phyloP scores from a whole-genome alignment of 192 early-diverging fungal genomes.

The Gonapodya prolifera region DNA sequence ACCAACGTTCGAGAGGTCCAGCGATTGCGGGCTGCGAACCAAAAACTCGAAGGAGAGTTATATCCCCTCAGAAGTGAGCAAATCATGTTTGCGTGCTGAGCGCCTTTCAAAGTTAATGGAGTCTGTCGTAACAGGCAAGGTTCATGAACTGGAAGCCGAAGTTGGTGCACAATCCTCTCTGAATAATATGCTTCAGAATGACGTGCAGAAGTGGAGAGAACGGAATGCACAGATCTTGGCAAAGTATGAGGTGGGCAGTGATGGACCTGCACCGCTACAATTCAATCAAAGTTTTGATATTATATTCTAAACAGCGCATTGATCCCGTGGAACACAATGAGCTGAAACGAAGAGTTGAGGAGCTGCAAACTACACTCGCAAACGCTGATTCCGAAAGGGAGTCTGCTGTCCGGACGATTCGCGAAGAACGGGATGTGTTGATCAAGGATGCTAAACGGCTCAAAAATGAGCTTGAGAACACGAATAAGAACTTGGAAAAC shows the following conservation, averaged over 20 bases:
- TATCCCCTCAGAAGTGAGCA: background rate
- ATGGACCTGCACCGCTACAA: background rate
- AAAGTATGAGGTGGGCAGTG: conserved; percentile 40
- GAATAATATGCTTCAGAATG: conserved; percentile 35
- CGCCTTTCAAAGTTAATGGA: no score
- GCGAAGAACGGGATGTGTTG: background rate
- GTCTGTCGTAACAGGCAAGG: conserved; percentile 35
- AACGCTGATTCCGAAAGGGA: background rate
- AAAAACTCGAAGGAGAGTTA: background rate
- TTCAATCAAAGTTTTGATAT: background rate
- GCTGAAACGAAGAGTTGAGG: conserved; percentile 38
- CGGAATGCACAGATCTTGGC: conserved; percentile 57
- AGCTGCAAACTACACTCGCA: conserved; percentile 2
- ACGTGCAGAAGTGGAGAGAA: conserved; percentile 59
- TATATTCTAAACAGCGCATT: conserved; percentile 31
- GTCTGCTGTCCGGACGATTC: background rate
- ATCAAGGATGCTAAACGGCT: background rate
- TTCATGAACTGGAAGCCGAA: conserved; percentile 42
- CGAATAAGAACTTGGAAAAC: background rate
- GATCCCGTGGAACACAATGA: conserved; percentile 65
- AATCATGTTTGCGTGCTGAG: no score
- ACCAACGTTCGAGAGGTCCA: conserved; percentile 18
- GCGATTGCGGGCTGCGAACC: background rate
- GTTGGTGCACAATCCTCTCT: conserved; percentile 40
- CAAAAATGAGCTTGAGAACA: background rate